Evolutionary conservation across 768 basidiomycete species (phyloP), one percentile per base, ranked within the genome.

Genomic region (Mycena floridula): DNA sequence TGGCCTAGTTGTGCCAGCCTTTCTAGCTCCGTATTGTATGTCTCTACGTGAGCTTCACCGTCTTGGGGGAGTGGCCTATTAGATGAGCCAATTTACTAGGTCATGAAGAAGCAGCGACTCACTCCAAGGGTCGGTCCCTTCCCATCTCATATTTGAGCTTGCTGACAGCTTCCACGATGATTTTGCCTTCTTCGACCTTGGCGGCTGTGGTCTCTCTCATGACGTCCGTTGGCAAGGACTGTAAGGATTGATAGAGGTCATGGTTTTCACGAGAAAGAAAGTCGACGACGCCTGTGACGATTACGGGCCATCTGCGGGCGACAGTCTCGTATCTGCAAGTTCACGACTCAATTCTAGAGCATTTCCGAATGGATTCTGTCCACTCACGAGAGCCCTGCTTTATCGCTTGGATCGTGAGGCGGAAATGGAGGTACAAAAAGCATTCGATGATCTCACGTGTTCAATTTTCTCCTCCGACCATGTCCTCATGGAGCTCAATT

Each of bases 131-230:
- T 42, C 76, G 76, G 61, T 95, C 84, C 50, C 86, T 72, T 0
- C 79, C 82, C 87, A 96, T 94, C 56, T 85, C 80, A 63, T 92
- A 89, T 65, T 95, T 97, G 48, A 97, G 64, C 58, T 77, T 76
- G 54, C 82, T 80, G 40, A 88, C 68, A 56, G 76, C 71, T 46
- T 77, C 73, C 43, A 97, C 91, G 48, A 96, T 79, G 12, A 53
- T 66, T 56, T 83, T 88, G 1, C 89, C 91, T 59, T 96, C 89
- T n/a, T 62, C 61, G 30, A 91, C 65, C 60, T 71, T 75, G 47
- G 57, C 65, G 12, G 70, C 59, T 11, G 69, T 42, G 6, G 41
- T 22, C 3, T 48, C 42, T 16, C 59, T 56, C 51, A 56, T 55
- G 32, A 46, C 49, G 12, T 49, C 45, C 20, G 47, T 48, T 32